A percentile compares a stretch with the other conserved stretches of the same genome.
phyloP scores from a whole-genome alignment of 106 monocot genomes.

The Gastrodia elata region DNA sequence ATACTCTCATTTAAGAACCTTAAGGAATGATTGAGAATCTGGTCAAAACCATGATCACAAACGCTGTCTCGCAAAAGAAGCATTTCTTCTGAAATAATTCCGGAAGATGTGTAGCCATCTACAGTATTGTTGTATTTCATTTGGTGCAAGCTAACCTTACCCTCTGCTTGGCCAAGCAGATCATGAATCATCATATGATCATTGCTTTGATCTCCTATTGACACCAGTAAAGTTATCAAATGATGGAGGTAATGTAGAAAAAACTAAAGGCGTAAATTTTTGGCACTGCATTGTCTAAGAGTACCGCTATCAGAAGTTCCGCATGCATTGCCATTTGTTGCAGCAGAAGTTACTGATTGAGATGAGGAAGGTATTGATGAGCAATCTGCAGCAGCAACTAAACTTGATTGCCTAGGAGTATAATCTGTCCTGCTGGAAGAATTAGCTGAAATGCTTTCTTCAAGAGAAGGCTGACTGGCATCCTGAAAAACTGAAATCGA shows the following conservation, averaged over 20 bases:
- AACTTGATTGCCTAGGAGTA: slow-evolving; percentile 12
- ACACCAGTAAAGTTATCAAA: slow-evolving; percentile 6
- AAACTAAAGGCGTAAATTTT: slow-evolving; percentile 10
- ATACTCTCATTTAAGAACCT: slow-evolving; percentile 75
- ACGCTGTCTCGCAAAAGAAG: slow-evolving; percentile 9
- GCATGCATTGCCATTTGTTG: slow-evolving; percentile 44
- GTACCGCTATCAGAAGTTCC: slow-evolving; percentile 32
- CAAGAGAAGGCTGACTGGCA: slow-evolving; percentile 21
- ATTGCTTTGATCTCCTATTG: slow-evolving; percentile 14
- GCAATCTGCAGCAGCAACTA: slow-evolving; percentile 33
- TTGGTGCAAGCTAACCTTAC: slow-evolving; percentile 7
- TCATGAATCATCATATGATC: slow-evolving; percentile 20
- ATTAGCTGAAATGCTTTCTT: slow-evolving; percentile 16
- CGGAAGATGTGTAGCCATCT: slow-evolving; percentile 12
- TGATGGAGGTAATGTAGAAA: slow-evolving; percentile 5
- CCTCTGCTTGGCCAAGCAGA: slow-evolving; percentile 20
- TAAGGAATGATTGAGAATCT: slow-evolving; percentile 39
- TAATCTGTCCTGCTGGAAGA: slow-evolving; percentile 4
- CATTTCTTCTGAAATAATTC: slow-evolving; percentile 19
- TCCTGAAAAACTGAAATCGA: slow-evolving; percentile 64
- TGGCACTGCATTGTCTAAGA: slow-evolving; percentile 15
- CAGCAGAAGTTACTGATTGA: slow-evolving; percentile 50
- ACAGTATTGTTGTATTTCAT: slow-evolving; percentile 7
- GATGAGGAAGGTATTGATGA: slow-evolving; percentile 29
- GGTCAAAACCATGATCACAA: slow-evolving; percentile 36